These are phyloP conservation scores for Rachicladosporium sp. DNA, from an alignment of 2,329 filamentous ascomycete genomes.

Conservation along the genomic window DNA sequence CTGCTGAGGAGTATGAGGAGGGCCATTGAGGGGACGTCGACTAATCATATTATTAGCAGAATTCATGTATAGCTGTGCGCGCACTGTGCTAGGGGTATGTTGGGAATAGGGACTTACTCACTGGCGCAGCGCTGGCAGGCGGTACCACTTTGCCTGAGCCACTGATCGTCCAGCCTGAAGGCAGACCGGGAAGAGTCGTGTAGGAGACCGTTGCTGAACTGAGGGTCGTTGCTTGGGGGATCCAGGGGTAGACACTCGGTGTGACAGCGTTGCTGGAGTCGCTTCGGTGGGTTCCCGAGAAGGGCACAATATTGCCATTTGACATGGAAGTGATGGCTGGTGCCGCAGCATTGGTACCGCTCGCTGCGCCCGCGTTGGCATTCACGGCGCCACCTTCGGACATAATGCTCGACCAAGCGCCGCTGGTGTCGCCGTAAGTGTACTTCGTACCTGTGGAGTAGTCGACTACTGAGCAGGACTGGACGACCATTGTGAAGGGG, in stretches of 20 bases:
- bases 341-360: constrained; percentile 41
- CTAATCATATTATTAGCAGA: constrained; percentile 26
- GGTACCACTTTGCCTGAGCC: constrained; percentile 68
- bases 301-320: constrained; percentile 54
- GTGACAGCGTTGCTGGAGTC: constrained; percentile 39
- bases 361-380: constrained; percentile 40
- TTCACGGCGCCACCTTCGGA: constrained; percentile 63
- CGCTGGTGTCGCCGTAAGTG: constrained; percentile 64
- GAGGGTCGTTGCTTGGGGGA: constrained; percentile 35
- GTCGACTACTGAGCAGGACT: constrained; percentile 65
- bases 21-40: constrained; percentile 38
- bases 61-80: constrained; percentile 5
- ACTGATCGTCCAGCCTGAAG: constrained; percentile 70
- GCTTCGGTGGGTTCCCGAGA: constrained; percentile 49
- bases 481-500: constrained; percentile 77
- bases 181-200: constrained; percentile 47
- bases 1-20: constrained; percentile 40
- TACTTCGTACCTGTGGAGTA: constrained; percentile 88
- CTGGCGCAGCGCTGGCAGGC: constrained; percentile 48
- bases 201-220: constrained; percentile 28
- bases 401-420: constrained; percentile 69
- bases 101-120: constrained; percentile 52
- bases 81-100: constrained; percentile 5
- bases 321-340: constrained; percentile 52
- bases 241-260: constrained; percentile 58